Percentiles rank a stretch among this genome's conserved stretches.
phyloP scores from a whole-genome alignment of 2,329 filamentous ascomycete species.

The Bipolaris gigantea region DNA sequence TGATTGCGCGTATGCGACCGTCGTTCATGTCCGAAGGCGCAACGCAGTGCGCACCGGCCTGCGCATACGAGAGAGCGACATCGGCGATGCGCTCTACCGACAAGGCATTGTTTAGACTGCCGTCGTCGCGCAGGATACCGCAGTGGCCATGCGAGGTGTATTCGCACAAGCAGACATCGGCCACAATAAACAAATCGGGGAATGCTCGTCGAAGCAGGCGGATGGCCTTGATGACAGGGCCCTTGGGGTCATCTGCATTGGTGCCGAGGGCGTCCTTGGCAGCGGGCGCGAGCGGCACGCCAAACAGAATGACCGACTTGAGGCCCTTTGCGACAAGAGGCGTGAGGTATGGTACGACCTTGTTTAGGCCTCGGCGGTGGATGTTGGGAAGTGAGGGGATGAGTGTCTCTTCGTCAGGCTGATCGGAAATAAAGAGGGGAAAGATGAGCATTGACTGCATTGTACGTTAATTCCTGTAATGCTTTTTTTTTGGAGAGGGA shows the following conservation, averaged over 20 bases:
- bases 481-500: background rate
- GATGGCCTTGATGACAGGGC: constrained; percentile 87
- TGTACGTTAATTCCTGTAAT: constrained; percentile 21
- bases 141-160: constrained; percentile 98
- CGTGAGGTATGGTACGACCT: constrained; percentile 78
- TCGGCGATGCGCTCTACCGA: constrained; percentile 94
- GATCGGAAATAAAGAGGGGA: constrained; percentile 93
- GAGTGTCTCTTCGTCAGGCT: constrained; percentile 85
- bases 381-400: constrained; percentile 93
- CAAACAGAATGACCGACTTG: constrained; percentile 91
- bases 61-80: constrained; percentile 97
- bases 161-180: constrained; percentile 96
- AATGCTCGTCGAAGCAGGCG: constrained; percentile 81
- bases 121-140: constrained; percentile 91
- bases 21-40: constrained; percentile 99
- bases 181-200: constrained; percentile 86
- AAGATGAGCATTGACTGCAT: constrained; percentile 95
- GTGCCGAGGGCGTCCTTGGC: constrained; percentile 92
- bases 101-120: constrained; percentile 86
- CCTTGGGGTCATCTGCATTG: constrained; percentile 86
- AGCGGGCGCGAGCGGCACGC: constrained; percentile 78
- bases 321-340: constrained; percentile 88
- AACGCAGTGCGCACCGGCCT: constrained; percentile 93
- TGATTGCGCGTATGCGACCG: constrained; percentile 94
- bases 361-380: constrained; percentile 84